Percentiles rank a stretch among this genome's conserved stretches.
Conservation (phyloP, 306 rosid species). For the Fragaria nilgerrensis region DNA sequence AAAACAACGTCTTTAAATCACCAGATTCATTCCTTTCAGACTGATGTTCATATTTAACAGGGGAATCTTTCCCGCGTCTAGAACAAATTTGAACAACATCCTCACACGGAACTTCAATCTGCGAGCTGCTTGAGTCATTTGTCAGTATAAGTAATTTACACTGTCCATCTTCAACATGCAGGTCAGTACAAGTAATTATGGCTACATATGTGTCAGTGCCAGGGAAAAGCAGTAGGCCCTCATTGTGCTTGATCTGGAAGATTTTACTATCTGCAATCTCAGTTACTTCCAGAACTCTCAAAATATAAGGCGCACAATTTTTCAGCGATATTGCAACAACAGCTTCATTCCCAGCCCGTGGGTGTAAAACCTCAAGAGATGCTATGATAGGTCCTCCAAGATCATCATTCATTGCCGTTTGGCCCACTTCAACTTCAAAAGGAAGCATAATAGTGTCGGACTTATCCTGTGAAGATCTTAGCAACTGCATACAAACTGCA, state of each 20-base stretch:
- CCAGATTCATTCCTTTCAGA: conserved; percentile 34
- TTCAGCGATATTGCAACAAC: conserved; percentile 55
- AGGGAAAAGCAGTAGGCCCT: conserved; percentile 82
- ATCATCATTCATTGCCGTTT: conserved; percentile 30
- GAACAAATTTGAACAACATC: conserved; percentile 57
- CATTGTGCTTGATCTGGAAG: conserved; percentile 58
- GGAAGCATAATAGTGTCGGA: conserved; percentile 73
- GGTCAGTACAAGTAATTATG: conserved; percentile 52
- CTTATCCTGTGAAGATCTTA: conserved; percentile 63
- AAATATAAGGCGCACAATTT: conserved; percentile 51
- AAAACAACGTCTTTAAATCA: conserved; percentile 34
- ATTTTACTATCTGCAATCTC: conserved; percentile 49
- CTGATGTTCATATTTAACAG: conserved; percentile 42
- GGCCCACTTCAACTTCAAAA: conserved; percentile 65
- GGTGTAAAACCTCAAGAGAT: conserved; percentile 54
- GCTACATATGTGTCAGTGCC: conserved; percentile 73
- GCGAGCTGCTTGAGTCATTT: conserved; percentile 69
- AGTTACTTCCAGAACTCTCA: conserved; percentile 52
- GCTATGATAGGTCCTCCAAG: conserved; percentile 46
- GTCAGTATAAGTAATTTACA: conserved; percentile 68
- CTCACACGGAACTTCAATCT: conserved; percentile 67
- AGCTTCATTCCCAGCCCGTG: conserved; percentile 45
- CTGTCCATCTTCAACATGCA: conserved; percentile 33
- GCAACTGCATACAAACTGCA: conserved; percentile 73
- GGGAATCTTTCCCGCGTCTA: conserved; percentile 47